Conservation (phyloP, 2,329 filamentous ascomycete species). For the Claviceps sp. region DNA sequence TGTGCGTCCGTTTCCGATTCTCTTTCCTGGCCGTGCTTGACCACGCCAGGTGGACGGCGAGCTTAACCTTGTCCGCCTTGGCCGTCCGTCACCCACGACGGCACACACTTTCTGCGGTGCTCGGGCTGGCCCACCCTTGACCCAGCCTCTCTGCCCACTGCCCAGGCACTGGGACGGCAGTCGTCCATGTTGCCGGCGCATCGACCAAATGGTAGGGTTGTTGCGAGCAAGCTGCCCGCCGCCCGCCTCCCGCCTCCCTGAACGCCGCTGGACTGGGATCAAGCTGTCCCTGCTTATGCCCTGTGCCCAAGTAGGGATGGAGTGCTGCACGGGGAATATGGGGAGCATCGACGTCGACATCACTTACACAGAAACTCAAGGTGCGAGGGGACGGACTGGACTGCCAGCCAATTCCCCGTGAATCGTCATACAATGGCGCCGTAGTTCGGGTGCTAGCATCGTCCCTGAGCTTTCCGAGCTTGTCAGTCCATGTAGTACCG, state of each 20-base stretch:
- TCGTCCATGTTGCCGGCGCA: neutral
- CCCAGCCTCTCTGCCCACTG: neutral
- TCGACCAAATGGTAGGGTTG: slow-evolving; percentile 3
- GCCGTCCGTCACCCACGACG: neutral
- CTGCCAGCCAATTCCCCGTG: neutral
- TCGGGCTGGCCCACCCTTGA: neutral
- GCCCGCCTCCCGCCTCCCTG: neutral
- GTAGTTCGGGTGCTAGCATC: neutral
- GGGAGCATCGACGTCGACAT: neutral
- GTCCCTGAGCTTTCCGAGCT: neutral
- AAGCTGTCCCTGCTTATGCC: neutral
- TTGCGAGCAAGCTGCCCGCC: neutral
- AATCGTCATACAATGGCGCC: neutral
- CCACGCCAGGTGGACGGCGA: neutral
- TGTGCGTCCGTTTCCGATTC: neutral
- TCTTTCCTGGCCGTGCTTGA: neutral
- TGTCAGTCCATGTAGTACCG: neutral
- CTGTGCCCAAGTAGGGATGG: neutral
- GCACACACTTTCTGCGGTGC: neutral
- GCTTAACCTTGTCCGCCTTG: slow-evolving; percentile 2
- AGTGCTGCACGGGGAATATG: neutral
- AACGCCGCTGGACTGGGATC: neutral
- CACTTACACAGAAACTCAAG: neutral
- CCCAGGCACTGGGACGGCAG: neutral
- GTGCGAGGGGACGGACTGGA: neutral